Evolutionary conservation across 495 filamentous ascomycete genomes (phyloP).

Genomic region (Neurospora discreta): DNA sequence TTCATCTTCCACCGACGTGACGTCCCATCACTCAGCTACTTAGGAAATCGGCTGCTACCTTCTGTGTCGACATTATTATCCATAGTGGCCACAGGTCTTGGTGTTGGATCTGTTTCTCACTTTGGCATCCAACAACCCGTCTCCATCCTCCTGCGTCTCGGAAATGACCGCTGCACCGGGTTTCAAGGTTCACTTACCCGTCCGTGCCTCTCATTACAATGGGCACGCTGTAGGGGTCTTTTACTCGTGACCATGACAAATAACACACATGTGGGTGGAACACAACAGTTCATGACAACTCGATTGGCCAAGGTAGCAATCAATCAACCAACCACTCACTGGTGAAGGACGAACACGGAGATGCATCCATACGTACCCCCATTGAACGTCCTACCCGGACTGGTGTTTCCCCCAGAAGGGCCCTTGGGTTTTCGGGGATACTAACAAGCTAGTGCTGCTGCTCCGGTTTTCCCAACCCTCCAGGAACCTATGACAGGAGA

Average conservation of each 20-base stretch:
- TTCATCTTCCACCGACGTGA: background rate
- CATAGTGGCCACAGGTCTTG: no score
- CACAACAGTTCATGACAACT: background rate
- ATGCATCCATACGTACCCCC: background rate
- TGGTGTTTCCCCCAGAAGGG: background rate
- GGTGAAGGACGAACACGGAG: background rate
- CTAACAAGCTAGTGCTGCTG: background rate
- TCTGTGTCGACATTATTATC: no score
- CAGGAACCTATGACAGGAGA: background rate
- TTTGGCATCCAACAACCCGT: background rate
- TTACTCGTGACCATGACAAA: background rate
- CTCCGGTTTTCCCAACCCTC: background rate
- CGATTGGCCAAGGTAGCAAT: background rate
- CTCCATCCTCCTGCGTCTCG: background rate
- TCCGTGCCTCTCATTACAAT: background rate
- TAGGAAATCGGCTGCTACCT: background rate
- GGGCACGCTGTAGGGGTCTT: background rate
- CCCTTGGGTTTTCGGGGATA: background rate
- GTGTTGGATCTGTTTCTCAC: background rate
- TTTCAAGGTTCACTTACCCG: background rate
- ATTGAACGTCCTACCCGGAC: background rate
- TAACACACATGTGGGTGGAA: background rate
- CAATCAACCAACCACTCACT: background rate
- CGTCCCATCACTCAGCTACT: background rate
- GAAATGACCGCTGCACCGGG: background rate